A percentile compares a stretch with the other conserved stretches of the same genome.
These are phyloP conservation scores for Spathaspora sp. DNA, from an alignment of 805 yeast species.

Conservation along the genomic window DNA sequence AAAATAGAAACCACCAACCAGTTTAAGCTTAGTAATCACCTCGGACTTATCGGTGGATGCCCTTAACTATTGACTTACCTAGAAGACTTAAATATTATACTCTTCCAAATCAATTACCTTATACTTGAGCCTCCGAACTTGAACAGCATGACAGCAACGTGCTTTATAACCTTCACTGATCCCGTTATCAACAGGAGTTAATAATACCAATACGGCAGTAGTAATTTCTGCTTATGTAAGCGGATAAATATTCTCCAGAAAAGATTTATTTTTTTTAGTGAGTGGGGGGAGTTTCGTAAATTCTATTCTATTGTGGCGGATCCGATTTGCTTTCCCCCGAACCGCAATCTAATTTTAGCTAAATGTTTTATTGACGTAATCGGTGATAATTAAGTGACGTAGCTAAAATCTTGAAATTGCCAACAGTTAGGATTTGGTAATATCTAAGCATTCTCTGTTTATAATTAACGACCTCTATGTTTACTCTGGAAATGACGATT, in stretches of 20 bases:
- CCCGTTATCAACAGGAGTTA: neutral
- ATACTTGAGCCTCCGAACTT: neutral
- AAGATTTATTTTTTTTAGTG: neutral
- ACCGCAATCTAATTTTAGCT: neutral
- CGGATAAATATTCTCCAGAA: neutral
- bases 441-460: too few species aligned
- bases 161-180: neutral
- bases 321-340: neutral
- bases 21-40: too few species aligned
- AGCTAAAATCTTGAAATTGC: neutral
- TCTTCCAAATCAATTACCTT: too few species aligned
- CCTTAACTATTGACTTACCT: too few species aligned
- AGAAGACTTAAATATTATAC: too few species aligned
- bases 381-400: neutral
- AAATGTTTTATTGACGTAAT: neutral
- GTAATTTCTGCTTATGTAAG: neutral
- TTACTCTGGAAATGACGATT: conserved; percentile 11
- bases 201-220: neutral
- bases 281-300: neutral
- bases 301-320: neutral
- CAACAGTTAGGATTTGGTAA: neutral
- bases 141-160: neutral
- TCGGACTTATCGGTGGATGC: too few species aligned
- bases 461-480: neutral
- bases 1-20: too few species aligned